Evolutionary conservation across 169 alveolate species (phyloP).

Genomic region (Plasmodium vivax): DNA sequence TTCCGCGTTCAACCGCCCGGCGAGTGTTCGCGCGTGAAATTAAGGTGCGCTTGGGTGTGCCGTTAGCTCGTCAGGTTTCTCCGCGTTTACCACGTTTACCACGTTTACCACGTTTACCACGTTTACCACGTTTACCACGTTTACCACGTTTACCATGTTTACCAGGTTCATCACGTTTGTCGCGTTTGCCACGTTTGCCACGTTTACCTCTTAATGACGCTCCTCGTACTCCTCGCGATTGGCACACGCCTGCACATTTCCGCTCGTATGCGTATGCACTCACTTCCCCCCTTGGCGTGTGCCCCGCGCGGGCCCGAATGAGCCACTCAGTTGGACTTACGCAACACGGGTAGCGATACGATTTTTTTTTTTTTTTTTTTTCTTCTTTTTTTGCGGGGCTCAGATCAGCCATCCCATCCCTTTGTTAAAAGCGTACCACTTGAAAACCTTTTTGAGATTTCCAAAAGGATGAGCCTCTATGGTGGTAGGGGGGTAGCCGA

Average conservation of each 20-base stretch:
- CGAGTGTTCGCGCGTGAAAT: neutral
- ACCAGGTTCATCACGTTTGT: neutral
- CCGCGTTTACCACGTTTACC: neutral
- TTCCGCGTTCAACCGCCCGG: neutral
- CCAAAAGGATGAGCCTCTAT: neutral
- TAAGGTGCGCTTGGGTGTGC: neutral
- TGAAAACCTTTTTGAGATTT: neutral
- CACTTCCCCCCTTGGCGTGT: neutral
- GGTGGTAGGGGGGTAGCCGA: neutral
- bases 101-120: no score
- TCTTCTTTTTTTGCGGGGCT: neutral
- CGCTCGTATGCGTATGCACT: no score
- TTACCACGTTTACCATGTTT: neutral
- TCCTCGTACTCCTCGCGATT: neutral
- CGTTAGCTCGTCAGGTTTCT: neutral
- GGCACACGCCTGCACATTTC: neutral
- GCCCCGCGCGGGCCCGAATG: neutral
- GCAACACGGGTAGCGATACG: neutral
- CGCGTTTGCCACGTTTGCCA: neutral
- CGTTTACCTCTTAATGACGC: neutral
- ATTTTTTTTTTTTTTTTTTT: neutral
- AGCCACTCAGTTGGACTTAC: neutral
- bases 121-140: neutral
- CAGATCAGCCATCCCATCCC: neutral
- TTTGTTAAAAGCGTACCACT: neutral